Conservation (phyloP, 768 basidiomycete species). For the Neoboletus brunneissimus region DNA sequence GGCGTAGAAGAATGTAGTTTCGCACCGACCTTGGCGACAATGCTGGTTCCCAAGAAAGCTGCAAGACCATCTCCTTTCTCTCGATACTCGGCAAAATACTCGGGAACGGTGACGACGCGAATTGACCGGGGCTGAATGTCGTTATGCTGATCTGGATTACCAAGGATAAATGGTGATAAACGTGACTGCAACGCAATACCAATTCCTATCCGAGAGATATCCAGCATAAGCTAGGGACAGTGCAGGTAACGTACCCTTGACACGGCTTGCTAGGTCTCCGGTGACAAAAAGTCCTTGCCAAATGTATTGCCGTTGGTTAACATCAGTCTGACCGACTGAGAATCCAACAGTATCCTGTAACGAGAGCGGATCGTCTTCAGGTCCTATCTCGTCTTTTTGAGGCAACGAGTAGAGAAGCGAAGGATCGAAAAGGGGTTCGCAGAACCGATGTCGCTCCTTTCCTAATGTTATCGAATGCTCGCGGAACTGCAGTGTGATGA, state of each 20-base stretch:
- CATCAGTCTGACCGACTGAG: slow-evolving; percentile 58
- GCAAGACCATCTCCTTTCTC: slow-evolving; percentile 81
- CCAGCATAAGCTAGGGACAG: background rate
- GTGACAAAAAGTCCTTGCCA: slow-evolving; percentile 82
- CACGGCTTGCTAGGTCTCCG: slow-evolving; percentile 67
- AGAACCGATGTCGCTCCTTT: slow-evolving; percentile 86
- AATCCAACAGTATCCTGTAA: slow-evolving; percentile 68
- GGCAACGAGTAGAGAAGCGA: slow-evolving; percentile 45
- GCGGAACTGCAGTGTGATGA: slow-evolving; percentile 74
- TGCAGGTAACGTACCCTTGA: slow-evolving; percentile 54
- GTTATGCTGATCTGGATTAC: slow-evolving; percentile 59
- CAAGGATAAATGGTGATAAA: slow-evolving; percentile 59
- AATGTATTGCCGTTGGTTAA: slow-evolving; percentile 65
- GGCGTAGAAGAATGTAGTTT: slow-evolving; percentile 4
- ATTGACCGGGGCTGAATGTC: slow-evolving; percentile 71
- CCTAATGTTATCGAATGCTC: slow-evolving; percentile 71
- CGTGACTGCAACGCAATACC: slow-evolving; percentile 69
- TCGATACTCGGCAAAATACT: slow-evolving; percentile 89
- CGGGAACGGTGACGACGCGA: slow-evolving; percentile 67
- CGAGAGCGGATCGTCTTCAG: slow-evolving; percentile 34
- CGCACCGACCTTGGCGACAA: slow-evolving; percentile 71
- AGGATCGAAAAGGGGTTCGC: slow-evolving; percentile 86
- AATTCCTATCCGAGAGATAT: slow-evolving; percentile 43
- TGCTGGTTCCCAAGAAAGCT: slow-evolving; percentile 77
- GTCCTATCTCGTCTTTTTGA: slow-evolving; percentile 24